phyloP scores from a whole-genome alignment of 208 protist species.

The Acanthamoeba healyi region DNA sequence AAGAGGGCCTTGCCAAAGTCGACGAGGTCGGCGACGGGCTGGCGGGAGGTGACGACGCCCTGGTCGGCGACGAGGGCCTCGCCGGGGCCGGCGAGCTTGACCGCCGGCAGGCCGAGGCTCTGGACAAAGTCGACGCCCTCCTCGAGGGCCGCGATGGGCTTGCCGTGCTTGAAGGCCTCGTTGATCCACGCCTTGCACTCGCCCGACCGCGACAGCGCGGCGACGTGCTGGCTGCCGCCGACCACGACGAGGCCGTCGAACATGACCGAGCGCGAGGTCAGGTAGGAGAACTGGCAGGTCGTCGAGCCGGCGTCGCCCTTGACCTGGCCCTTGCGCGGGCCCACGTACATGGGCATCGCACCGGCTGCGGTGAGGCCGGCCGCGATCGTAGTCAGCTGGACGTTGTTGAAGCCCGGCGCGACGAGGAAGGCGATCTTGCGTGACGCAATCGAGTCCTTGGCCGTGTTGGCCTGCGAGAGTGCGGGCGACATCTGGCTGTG shows the following conservation, averaged over 20 bases:
- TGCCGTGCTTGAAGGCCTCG: slow-evolving; percentile 75
- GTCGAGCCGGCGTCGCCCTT: slow-evolving; percentile 45
- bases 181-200: slow-evolving; percentile 46
- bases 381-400: slow-evolving; percentile 38
- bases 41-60: slow-evolving; percentile 57
- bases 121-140: slow-evolving; percentile 57
- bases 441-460: slow-evolving; percentile 13
- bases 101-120: not conserved
- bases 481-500: slow-evolving; percentile 2
- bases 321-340: slow-evolving; percentile 51
- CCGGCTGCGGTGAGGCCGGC: slow-evolving; percentile 61
- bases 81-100: slow-evolving; percentile 50
- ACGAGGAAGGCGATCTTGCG: slow-evolving; percentile 71
- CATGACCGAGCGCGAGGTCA: slow-evolving; percentile 13
- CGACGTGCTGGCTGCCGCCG: slow-evolving; percentile 16
- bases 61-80: slow-evolving; percentile 25
- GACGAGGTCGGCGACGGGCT: not conserved
- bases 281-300: slow-evolving; percentile 69
- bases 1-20: slow-evolving; percentile 37
- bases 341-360: slow-evolving; percentile 48
- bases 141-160: slow-evolving; percentile 62
- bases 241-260: slow-evolving; percentile 61
- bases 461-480: slow-evolving; percentile 33
- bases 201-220: not conserved
- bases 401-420: slow-evolving; percentile 48